Evolutionary conservation across 2,329 filamentous ascomycete species (phyloP), one percentile per base, ranked within the genome.

Genomic region (Colletotrichum liriopes): DNA sequence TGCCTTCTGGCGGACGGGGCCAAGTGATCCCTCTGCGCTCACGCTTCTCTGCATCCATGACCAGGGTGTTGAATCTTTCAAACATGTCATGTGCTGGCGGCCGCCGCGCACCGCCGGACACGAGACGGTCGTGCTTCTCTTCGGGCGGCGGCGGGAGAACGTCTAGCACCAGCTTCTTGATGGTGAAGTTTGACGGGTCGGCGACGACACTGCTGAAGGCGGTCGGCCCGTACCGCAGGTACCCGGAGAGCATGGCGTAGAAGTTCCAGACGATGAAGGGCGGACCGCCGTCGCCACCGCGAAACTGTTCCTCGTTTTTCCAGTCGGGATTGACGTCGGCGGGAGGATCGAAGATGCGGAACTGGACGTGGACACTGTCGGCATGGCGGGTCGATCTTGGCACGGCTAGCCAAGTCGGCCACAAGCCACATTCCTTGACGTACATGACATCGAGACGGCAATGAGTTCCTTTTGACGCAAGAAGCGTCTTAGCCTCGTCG

Each of bases 351-450:
- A 74, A 74, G 41, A 75, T 74, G 62, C 73, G 73, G 54, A 75
- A 75, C 43, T 74, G 68, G 35, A 68, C 68, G 62, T 72, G 64
- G 47, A 75, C 54, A 39, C 55, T 70, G 35, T 73, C 67, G 52
- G 66, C 66, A 39, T 72, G 72, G 45, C 63, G 67, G 54, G 72
- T 65, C 47, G 65, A 55, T 39, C 65, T 71, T 61, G 73, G 73
- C 62, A 74, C 68, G 52, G 72, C 70, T 47, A 74, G 72, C 73
- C 73, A 75, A 61, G 73, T 75, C 58, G 73, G 73, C 73, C 73
- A 75, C 41, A 75, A 63, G 68, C 74, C 74, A 68, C 74, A 75
- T 32, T 74, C 72, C 45, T 73, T 74, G 62, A 75, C 74, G 56
- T 73, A 74, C 74, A 75, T 75, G 35, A 75, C 63, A 52, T 75